Base-by-base conservation (phyloP, 192 early-diverging fungal genomes). In the Phlyctochytrium bullatum region DNA sequence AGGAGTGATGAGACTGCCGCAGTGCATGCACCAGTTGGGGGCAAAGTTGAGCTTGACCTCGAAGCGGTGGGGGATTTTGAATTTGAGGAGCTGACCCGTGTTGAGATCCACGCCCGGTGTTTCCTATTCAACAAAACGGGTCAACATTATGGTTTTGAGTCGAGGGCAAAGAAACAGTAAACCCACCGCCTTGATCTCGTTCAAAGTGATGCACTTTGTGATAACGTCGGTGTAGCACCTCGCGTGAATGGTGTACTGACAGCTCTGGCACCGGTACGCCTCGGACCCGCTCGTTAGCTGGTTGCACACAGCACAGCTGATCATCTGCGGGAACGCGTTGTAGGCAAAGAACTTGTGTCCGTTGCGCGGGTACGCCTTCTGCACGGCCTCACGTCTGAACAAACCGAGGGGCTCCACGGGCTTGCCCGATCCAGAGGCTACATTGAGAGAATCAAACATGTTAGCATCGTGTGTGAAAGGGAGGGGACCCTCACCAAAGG, bases 61-160 rank as follows among this genome's bases (percentile, higher is more conserved):
- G 74, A 89, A 98, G 27, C 95, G 90, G 86, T 98, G 96, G 28
- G 95, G 96, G 76, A 98, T 98, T 31, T 88, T 87, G 79, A 95
- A 95, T 40, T 92, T 90, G 30, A 93, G 76, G 27, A 83, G 69
- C 64, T 79, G 75, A 3, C 77, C 79, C 28, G 89, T 85, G 36
- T 91, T 88, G 50, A 86, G 82, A 62, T 93, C 91, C 23, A 78
- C 67, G 63, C 83, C 87, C 74, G 81, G 61, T n/a, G 34, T 56
- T 17, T 66, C 56, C 47, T 59, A 14, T 33, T 59, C n/a, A 23
- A 17, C 4, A 56, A 24, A n/a, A 50, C n/a, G 40, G n/a, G 10
- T 50, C 40, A 50, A 50, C 12, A 50, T 14, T n/a, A n/a, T 50
- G 10, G 10, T 50, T n/a, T n/a, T n/a, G n/a, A 68, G 23, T 10